Base-by-base conservation (phyloP, 192 early-diverging fungal genomes). In the Phycomyces nitens region DNA sequence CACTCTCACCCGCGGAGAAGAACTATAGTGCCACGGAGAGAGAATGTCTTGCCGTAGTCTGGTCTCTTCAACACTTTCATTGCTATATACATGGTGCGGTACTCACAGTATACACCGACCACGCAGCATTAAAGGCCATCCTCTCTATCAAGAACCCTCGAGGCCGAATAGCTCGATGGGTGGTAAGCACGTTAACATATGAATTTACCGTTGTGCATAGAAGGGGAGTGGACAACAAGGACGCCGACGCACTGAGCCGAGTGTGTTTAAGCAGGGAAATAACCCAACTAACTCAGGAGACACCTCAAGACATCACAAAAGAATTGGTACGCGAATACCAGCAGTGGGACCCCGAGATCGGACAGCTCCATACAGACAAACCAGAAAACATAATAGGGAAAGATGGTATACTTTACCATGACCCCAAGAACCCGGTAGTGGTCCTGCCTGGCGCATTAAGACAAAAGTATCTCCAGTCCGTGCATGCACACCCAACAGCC, bases 21-120 rank as follows among this genome's bases (percentile, higher is more conserved):
- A 75, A 75, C 53, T 78, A 79, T 58, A 20, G 5, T 0, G 75
- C 67, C 0, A 44, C 68, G 9, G 77, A 79, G 34, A 70, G 74
- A 43, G 77, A 78, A 52, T 53, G 68, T 7, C 39, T 78, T 0
- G 75, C 66, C 12, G 64, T 78, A 11, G 43, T 62, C 14, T 57
- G 64, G 18, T 4, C 69, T 0, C 66, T 77, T n/a, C 14, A 44
- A 9, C 12, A 40, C 3, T 78, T 65, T 53, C 40, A 66, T 20
- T 54, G 47, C 44, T 70, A 77, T 52, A 62, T 78, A 2, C 29
- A 69, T 24, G 75, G 65, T 5, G 5, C 66, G n/a, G 4, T 11
- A 0, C 18, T 77, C 5, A 29, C 22, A 1, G 59, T 79, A 0
- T 66, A 49, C 47, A 64, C 71, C 0, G 61, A 77, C 47, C 76